Base-by-base conservation (phyloP, 169 alveolate species). In the Blepharisma undulans region DNA sequence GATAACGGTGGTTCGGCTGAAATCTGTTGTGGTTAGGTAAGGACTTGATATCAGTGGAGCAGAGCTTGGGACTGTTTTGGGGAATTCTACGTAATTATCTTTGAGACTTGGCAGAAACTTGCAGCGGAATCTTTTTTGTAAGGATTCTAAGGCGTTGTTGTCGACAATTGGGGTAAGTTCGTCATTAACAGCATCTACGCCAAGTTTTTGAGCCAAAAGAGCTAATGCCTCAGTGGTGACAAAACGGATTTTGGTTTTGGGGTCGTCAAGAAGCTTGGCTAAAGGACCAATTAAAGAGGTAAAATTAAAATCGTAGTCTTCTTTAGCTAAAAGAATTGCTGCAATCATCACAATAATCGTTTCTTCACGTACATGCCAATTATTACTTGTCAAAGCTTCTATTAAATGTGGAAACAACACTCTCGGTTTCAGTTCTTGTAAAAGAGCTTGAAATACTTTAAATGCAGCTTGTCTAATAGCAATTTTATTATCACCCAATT, bases 321-420 rank as follows among this genome's bases (percentile, higher is more conserved):
- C 66, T 30, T 79, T 32, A 30, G 27, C 34, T n/a, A 33, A n/a
- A 60, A 72, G 80, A 27, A 86, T 25, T 21, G 84, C 25, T 21
- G 80, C 60, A n/a, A 86, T 66, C 80, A 86, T 61, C 7, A 86
- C 91, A 86, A 32, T 72, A 4, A 86, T 32, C n/a, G 36, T 48
- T 36, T 86, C 91, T 72, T 86, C 91, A 19, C 91, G 32, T 1
- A 71, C 36, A 72, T 86, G 91, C 91, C 91, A 86, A 72, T 86
- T 86, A 21, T 30, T 27, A 36, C 91, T 86, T 5, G 32, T 12
- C 27, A 86, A 48, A 18, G 61, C 29, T 22, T 86, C 84, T 25
- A 27, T 19, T 27, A 86, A 72, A 19, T 22, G 34, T 10, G 91
- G 91, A 27, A 86, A 29, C 25, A 86, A 4, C 27, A 71, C 91